phyloP scores from a whole-genome alignment of 1,284 basidiomycete genomes.

The Pseudomicrostroma phylloplanum region DNA sequence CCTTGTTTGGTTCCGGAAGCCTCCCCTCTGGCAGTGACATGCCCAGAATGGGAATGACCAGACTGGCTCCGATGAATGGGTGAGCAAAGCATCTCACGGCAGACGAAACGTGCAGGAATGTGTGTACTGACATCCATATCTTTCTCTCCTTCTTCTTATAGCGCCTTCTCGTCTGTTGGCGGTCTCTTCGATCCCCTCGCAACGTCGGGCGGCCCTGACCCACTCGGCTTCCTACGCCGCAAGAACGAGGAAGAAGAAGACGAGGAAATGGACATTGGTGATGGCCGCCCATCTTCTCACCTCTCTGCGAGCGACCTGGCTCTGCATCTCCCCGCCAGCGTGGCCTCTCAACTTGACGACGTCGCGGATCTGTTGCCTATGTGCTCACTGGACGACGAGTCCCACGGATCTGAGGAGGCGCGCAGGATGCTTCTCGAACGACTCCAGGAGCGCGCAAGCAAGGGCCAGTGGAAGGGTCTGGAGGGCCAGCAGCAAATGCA shows the following conservation, averaged over 20 bases:
- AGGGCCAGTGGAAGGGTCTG: neutral
- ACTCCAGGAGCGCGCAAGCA: neutral
- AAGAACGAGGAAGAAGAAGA: constrained; percentile 16
- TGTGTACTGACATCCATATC: constrained; percentile 3
- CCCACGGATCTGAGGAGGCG: too few relatives aligned
- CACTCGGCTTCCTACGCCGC: constrained; percentile 8
- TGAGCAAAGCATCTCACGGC: neutral
- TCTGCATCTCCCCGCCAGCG: constrained; percentile 1
- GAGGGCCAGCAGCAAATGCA: neutral
- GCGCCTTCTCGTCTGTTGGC: constrained; percentile 6
- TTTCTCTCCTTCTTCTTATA: neutral
- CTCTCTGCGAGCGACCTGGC: constrained; percentile 25
- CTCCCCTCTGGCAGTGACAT: constrained; percentile 5
- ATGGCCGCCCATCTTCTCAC: constrained; percentile 26
- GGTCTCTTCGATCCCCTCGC: neutral
- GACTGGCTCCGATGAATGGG: constrained; percentile 6
- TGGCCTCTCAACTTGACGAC: neutral
- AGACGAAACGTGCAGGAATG: neutral
- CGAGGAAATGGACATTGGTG: constrained; percentile 5
- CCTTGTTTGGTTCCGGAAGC: constrained; percentile 17
- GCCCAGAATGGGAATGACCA: constrained; percentile 2
- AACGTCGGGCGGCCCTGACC: constrained; percentile 7
- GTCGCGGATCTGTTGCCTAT: constrained; percentile 8
- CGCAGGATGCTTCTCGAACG: neutral
- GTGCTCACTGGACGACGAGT: constrained; percentile 10